These are phyloP conservation scores for Tetracladium marchalianum DNA, from an alignment of 495 filamentous ascomycete genomes.

Conservation along the genomic window DNA sequence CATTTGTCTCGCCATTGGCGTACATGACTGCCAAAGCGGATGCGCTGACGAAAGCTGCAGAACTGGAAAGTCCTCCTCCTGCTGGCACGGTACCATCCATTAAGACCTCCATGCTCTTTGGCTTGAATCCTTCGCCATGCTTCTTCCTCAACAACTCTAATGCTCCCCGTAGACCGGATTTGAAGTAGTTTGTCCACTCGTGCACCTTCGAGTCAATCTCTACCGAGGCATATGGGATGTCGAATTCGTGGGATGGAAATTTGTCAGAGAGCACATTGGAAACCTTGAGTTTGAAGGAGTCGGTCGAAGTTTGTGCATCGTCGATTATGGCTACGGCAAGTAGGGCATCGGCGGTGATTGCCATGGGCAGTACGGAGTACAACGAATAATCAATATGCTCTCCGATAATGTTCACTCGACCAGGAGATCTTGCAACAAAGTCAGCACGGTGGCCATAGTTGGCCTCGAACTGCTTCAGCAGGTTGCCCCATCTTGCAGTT, in stretches of 20 bases:
- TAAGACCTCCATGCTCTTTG: slow-evolving; percentile 76
- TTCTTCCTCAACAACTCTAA: slow-evolving; percentile 68
- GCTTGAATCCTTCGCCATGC: slow-evolving; percentile 44
- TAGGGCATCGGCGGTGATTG: slow-evolving; percentile 81
- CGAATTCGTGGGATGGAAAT: slow-evolving; percentile 70
- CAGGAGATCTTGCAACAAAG: slow-evolving; percentile 84
- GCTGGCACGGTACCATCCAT: slow-evolving; percentile 87
- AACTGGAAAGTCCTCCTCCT: slow-evolving; percentile 86
- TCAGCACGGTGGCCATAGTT: slow-evolving; percentile 61
- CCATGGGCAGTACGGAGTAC: slow-evolving; percentile 93
- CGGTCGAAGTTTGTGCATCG: slow-evolving; percentile 28
- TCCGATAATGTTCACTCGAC: slow-evolving; percentile 95
- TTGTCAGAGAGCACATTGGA: slow-evolving; percentile 69
- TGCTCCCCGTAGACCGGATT: slow-evolving; percentile 75
- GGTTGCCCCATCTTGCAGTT: slow-evolving; percentile 55
- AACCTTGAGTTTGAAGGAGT: slow-evolving; percentile 48
- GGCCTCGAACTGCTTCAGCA: slow-evolving; percentile 62
- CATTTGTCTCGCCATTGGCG: slow-evolving; percentile 67
- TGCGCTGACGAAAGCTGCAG: slow-evolving; percentile 87
- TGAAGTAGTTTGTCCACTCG: slow-evolving; percentile 99
- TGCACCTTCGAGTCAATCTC: slow-evolving; percentile 76
- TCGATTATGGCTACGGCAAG: slow-evolving; percentile 65
- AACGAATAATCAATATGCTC: slow-evolving; percentile 99
- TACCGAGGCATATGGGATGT: slow-evolving; percentile 48
- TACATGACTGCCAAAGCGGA: slow-evolving; percentile 81